Conservation (phyloP, 2,329 filamentous ascomycete species). For the Fusarium piperis region DNA sequence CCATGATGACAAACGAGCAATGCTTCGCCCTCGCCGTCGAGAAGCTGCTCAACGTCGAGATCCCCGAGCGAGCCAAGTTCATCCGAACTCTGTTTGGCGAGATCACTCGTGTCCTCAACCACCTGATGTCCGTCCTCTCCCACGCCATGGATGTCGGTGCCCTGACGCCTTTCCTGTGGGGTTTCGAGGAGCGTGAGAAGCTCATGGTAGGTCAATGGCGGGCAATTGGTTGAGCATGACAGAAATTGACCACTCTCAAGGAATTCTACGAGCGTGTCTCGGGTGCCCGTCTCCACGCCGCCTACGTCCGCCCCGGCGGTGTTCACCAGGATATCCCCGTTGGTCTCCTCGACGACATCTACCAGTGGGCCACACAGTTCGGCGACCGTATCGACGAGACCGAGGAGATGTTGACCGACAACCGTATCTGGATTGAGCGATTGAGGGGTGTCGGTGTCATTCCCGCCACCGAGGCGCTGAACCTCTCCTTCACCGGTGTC, state of each 20-base stretch:
- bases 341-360: constrained; percentile 96
- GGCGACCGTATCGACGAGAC: constrained; percentile 98
- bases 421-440: constrained; percentile 98
- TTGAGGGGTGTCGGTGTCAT: constrained; percentile 93
- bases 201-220: constrained; percentile 78
- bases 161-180: constrained; percentile 97
- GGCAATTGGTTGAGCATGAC: neutral
- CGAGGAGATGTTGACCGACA: constrained; percentile 97
- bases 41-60: constrained; percentile 96
- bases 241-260: constrained; percentile 56
- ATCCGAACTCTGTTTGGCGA: constrained; percentile 96
- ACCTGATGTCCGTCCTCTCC: constrained; percentile 96
- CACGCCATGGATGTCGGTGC: constrained; percentile 99
- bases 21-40: constrained; percentile 95
- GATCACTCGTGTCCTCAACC: constrained; percentile 93
- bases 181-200: constrained; percentile 99
- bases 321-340: constrained; percentile 95
- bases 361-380: constrained; percentile 99
- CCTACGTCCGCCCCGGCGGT: constrained; percentile 95
- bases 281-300: constrained; percentile 94
- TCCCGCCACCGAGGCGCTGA: constrained; percentile 90
- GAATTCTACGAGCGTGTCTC: constrained; percentile 99
- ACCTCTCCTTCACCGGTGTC: constrained; percentile 95
- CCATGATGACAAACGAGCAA: constrained; percentile 99
- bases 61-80: constrained; percentile 94